Percentiles rank a stretch among this genome's conserved stretches.
Conservation (phyloP, 805 yeast genomes). For the Metschnikowia vanudenii region DNA sequence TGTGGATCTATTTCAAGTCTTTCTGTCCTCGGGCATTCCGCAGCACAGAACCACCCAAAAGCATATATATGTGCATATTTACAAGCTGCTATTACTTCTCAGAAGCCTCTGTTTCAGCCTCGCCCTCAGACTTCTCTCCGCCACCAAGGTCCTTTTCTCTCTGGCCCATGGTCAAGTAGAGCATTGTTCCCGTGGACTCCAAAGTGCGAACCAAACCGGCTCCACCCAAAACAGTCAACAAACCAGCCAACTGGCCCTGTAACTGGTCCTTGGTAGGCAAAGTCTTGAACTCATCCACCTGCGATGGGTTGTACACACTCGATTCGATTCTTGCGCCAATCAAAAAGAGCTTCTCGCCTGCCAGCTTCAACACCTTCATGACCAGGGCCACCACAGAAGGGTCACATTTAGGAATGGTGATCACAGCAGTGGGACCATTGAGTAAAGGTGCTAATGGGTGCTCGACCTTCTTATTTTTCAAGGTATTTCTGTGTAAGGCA, state of each 20-base stretch:
- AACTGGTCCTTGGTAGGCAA: slow-evolving; percentile 70
- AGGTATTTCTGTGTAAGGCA: slow-evolving; percentile 53
- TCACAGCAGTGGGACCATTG: slow-evolving; percentile 82
- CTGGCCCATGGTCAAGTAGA: slow-evolving; percentile 74
- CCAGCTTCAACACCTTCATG: slow-evolving; percentile 56
- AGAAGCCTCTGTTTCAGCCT: slow-evolving; percentile 1
- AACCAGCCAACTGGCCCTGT: slow-evolving; percentile 79
- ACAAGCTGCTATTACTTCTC: slow-evolving; percentile 6
- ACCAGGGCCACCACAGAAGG: slow-evolving; percentile 67
- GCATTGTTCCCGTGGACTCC: slow-evolving; percentile 60
- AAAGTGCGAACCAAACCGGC: slow-evolving; percentile 84
- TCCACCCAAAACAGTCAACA: slow-evolving; percentile 82
- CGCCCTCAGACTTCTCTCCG: slow-evolving; percentile 14
- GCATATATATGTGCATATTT: slow-evolving; percentile 6
- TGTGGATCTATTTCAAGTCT: no score
- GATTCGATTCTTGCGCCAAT: slow-evolving; percentile 84
- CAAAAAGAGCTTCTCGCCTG: slow-evolving; percentile 72
- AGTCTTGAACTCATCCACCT: slow-evolving; percentile 63
- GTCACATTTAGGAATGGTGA: slow-evolving; percentile 64
- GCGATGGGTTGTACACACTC: slow-evolving; percentile 48
- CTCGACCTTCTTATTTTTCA: slow-evolving; percentile 39
- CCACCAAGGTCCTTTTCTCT: slow-evolving; percentile 46
- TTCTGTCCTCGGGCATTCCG: not conserved
- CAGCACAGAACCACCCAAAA: not conserved
- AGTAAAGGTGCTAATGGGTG: slow-evolving; percentile 75